phyloP scores from a whole-genome alignment of 495 filamentous ascomycete genomes.

The Xylaria curta region DNA sequence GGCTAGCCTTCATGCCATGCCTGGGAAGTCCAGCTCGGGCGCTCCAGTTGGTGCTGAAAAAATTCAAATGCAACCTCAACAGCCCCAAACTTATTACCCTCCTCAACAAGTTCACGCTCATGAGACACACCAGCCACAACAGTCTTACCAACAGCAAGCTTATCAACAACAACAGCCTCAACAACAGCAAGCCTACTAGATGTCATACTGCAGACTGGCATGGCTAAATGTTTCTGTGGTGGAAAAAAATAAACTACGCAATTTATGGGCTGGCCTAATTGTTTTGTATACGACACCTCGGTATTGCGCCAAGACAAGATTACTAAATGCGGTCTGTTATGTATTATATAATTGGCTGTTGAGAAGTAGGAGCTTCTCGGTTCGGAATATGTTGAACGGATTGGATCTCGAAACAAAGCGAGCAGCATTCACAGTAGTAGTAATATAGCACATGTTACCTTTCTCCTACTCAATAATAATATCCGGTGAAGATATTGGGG shows the following conservation, averaged over 20 bases:
- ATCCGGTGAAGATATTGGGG: background rate
- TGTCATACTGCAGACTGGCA: too few relatives aligned
- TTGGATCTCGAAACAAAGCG: conserved; percentile 5
- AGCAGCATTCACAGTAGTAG: conserved; percentile 4
- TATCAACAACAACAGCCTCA: background rate
- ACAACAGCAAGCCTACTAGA: conserved; percentile 15
- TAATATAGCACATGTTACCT: conserved; percentile 12
- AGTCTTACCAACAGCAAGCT: background rate
- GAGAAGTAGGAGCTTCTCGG: background rate
- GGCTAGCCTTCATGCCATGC: conserved; percentile 48
- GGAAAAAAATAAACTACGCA: background rate
- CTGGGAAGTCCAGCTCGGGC: conserved; percentile 19
- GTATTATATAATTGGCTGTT: background rate
- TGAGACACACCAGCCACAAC: conserved; percentile 10
- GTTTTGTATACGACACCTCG: background rate
- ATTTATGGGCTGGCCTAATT: background rate
- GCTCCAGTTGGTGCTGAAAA: conserved; percentile 23
- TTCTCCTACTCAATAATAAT: background rate
- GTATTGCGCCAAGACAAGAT: background rate
- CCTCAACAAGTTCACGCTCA: conserved; percentile 33
- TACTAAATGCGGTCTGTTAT: conserved; percentile 1
- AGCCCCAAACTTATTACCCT: conserved; percentile 36
- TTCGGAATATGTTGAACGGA: background rate
- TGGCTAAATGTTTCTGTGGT: background rate
- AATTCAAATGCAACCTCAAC: conserved; percentile 35